Evolutionary conservation across 1,284 basidiomycete genomes (phyloP).

Genomic region (Vanrija sp.): DNA sequence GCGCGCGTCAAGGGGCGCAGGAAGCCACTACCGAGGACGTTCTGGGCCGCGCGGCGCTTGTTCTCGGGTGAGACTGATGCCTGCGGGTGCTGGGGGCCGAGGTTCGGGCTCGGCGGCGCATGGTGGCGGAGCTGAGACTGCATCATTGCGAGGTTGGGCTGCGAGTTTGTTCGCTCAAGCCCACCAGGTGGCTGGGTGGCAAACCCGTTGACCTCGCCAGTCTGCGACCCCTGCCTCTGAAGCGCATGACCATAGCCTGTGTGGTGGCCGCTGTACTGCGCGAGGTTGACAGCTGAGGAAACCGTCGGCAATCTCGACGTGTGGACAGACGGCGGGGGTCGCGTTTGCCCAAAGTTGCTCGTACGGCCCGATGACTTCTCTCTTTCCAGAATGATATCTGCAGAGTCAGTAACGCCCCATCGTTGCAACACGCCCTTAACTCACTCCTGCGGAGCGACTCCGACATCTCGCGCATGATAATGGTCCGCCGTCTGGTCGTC

Average conservation of each 20-base stretch:
- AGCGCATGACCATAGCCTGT: constrained; percentile 14
- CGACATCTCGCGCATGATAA: constrained; percentile 47
- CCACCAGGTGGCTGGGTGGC: too few species aligned
- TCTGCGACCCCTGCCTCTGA: constrained; percentile 2
- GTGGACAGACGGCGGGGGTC: constrained; percentile 30
- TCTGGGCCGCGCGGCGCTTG: constrained; percentile 19
- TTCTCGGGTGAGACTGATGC: constrained; percentile 15
- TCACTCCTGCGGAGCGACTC: constrained; percentile 43
- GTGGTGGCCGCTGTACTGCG: constrained; percentile 13
- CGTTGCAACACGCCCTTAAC: constrained; percentile 6
- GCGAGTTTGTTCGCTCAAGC: constrained; percentile 23
- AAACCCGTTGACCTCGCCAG: not conserved
- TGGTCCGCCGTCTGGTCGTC: constrained; percentile 36
- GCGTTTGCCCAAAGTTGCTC: constrained; percentile 11
- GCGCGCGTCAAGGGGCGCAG: constrained; percentile 41
- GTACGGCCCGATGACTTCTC: constrained; percentile 38
- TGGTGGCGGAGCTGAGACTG: constrained; percentile 7
- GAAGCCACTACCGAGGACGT: constrained; percentile 32
- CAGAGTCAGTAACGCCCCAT: not conserved
- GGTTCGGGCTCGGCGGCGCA: constrained; percentile 1
- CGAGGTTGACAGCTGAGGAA: constrained; percentile 29
- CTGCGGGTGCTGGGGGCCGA: not conserved
- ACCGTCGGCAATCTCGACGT: constrained; percentile 25
- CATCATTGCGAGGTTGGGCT: constrained; percentile 18
- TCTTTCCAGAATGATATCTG: constrained; percentile 44